Evolutionary conservation across 768 basidiomycete genomes (phyloP), one percentile per base, ranked within the genome.

Genomic region (Amanita brunnescens): DNA sequence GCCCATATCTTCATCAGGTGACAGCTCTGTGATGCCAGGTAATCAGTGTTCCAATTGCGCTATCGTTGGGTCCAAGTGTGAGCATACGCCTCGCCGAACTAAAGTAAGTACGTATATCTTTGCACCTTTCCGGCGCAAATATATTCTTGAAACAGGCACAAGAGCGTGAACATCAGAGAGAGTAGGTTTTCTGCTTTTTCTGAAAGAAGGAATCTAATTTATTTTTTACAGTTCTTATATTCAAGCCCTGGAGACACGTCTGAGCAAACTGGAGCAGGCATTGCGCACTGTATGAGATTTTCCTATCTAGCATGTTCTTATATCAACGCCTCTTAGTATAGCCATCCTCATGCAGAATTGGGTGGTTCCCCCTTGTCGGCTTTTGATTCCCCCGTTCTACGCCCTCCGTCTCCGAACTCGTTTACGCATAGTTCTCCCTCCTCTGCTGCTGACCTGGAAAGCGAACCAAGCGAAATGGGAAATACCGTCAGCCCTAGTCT

Each of bases 21-120:
- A 86, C 54, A 85, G 83, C 56, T 78, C 79, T 16, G 75, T 72
- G 51, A 78, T 75, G 73, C 75, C 74, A 4, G 67, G 69, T 2
- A 77, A 76, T 23, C 62, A 66, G 34, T 85, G 83, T 58, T 72
- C 80, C 0, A 82, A 81, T 55, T 85, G 83, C 57, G 67, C 70
- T 0, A 57, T 69, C 1, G 75, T 71, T 39, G 67, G 66, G 35
- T 66, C 72, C 1, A 67, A 73, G 34, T 85, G 83, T 59, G 78
- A 74, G 3, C 83, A 83, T 57, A 74, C 76, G 54, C 75, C 76
- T n/a, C 65, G 65, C 10, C 63, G 63, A 32, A 68, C 73, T 16
- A 81, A 78, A 70, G 80, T 78, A 60, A 61, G 59, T 61, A 10
- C 39, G 39, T 46, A 38, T 26, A 46, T 16, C 21, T 6, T 12